Base-by-base conservation (phyloP, 1,284 basidiomycete species). In the Melampsora larici-populina region DNA sequence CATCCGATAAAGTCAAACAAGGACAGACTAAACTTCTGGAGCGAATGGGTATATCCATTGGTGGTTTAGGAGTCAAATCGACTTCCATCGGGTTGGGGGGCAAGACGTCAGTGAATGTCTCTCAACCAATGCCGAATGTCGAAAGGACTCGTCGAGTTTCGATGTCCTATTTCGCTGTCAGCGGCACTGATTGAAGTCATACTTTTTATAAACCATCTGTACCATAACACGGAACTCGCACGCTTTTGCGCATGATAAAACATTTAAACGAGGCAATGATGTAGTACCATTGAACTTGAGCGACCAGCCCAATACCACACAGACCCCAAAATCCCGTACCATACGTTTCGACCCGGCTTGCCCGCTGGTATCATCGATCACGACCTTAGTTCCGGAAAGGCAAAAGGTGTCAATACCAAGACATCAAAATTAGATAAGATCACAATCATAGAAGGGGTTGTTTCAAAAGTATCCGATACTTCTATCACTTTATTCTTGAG, bases 71-170 rank as follows among this genome's bases (percentile, higher is more conserved):
- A 0, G 86, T 94, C 0, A 86, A 88, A 0, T 87, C 87, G 26
- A 87, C 94, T 31, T 89, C 88, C 66, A 87, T 96, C 36, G 94
- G 94, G 0, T 86, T 97, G 1, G 94, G 94, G 36, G 94, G 93
- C 31, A 96, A 95, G 86, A 93, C 89, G 91, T 95, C 83, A 82
- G 88, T 85, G 24, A 29, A 29, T 33, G 18, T 40, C 26, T 40
- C 70, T 48, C n/a, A 7, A 1, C 11, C 17, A n/a, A 36, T 7
- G 18, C 9, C 29, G 18, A 51, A 11, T 43, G n/a, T 36, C 58
- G 18, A 5, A 29, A 24, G 31, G 21, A 40, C 17, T 9, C 40
- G 24, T 48, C 17, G 21, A 21, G 13, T 62, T 60, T 40, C 55
- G 31, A 31, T 68, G 24, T 26, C 29, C 65, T 48, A 68, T 70